Base-by-base conservation (phyloP, 192 early-diverging fungal genomes). In the Entomortierella beljakovae region DNA sequence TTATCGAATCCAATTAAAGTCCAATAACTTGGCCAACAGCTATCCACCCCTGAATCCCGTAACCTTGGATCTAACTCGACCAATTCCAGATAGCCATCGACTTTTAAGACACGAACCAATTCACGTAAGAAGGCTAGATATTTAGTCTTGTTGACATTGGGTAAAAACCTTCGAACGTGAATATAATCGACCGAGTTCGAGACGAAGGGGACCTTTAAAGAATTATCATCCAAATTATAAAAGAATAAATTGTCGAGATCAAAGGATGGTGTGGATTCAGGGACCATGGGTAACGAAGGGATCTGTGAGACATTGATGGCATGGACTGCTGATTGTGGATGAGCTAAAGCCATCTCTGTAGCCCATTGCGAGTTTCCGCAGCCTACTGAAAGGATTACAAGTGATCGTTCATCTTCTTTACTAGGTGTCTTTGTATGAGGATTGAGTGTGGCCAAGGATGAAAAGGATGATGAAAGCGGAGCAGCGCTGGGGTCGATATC, bases 1-100 rank as follows among this genome's bases (percentile, higher is more conserved):
- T 79, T 79, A 34, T 79, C 75, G 25, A 79, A 70, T 10, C 75
- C 75, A 34, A 79, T 79, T 49, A 79, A 37, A 0, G 75, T 79
- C 75, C 75, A 79, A 46, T 79, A 79, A 23, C 75, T 79, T 2
- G 75, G 75, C 75, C 75, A 79, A 55, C 75, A 79, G 62, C 68
- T 70, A 53, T 79, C 68, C 22, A 79, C 57, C 8, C 75, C 75
- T 0, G 67, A 64, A 50, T 65, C 75, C 31, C 75, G 43, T 22
- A 79, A 34, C 15, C 75, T 35, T n/a, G 61, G 15, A 53, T 79
- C 75, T 48, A 79, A 16, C 57, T 79, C 75, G 33, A 79, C 75
- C 61, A 79, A 26, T 38, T 79, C 75, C 61, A 79, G 1, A 49
- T 79, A 79, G 6, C 75, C 75, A 49, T 70, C 75, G 18, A 64